Evolutionary conservation across 179 eudicot species (phyloP).

Genomic region (Heliamphora pulchella): DNA sequence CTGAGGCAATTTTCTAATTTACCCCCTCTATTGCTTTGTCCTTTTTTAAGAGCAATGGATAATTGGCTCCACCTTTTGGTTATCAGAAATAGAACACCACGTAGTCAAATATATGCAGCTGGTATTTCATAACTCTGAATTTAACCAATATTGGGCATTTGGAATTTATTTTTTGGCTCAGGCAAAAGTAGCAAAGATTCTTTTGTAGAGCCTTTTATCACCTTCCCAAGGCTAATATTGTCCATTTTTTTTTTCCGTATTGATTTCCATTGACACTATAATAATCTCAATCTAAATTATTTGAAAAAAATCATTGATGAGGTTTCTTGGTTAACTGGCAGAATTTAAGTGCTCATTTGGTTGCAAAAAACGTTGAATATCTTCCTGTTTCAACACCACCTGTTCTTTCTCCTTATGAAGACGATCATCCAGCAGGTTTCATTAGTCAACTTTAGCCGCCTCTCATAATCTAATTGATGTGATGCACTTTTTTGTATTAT

Average conservation of each 20-base stretch:
- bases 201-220: not conserved
- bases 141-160: not conserved
- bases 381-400: conserved; percentile 67
- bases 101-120: not conserved
- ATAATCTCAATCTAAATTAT: not conserved
- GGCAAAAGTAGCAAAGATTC: not conserved
- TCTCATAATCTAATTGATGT: not conserved
- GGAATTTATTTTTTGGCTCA: not conserved
- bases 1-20: too few species aligned
- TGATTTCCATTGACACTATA: not conserved
- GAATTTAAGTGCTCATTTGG: conserved; percentile 51
- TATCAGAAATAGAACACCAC: not conserved
- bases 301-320: not conserved
- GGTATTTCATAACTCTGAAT: not conserved
- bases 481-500: not conserved
- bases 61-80: not conserved
- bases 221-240: not conserved
- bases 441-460: not conserved
- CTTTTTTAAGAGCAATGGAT: not conserved
- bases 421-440: conserved; percentile 34
- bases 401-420: conserved; percentile 51
- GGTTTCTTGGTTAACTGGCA: conserved; percentile 25
- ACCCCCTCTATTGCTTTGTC: not conserved
- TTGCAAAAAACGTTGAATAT: conserved; percentile 37
- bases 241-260: not conserved